phyloP scores from a whole-genome alignment of 192 early-diverging fungal species.

The Coemansia sp. region DNA sequence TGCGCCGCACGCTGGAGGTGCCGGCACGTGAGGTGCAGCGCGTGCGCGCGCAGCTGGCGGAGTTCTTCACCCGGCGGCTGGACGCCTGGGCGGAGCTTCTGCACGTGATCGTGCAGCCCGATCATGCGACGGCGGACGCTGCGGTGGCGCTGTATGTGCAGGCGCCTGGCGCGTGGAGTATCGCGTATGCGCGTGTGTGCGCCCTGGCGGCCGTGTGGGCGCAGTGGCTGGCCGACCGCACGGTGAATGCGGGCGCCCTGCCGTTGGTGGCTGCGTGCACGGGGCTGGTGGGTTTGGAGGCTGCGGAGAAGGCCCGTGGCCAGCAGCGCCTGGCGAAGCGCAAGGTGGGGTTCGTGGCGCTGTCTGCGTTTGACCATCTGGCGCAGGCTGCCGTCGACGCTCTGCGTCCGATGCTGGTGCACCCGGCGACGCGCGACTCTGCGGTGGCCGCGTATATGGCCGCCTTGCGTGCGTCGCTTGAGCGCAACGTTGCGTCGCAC shows the following conservation, averaged over 20 bases:
- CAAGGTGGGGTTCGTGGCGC: slow-evolving; percentile 42
- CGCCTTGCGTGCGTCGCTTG: slow-evolving; percentile 23
- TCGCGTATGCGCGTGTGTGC: slow-evolving; percentile 38
- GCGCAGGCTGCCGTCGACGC: slow-evolving; percentile 41
- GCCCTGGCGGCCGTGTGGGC: slow-evolving; percentile 34
- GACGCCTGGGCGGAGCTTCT: slow-evolving; percentile 8
- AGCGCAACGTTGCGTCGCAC: neutral
- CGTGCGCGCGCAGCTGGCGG: slow-evolving; percentile 11
- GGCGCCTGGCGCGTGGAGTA: slow-evolving; percentile 29
- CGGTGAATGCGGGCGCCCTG: slow-evolving; percentile 8
- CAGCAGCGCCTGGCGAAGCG: slow-evolving; percentile 13
- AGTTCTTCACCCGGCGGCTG: slow-evolving; percentile 23
- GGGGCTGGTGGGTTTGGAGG: slow-evolving; percentile 28
- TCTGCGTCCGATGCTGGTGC: slow-evolving; percentile 19
- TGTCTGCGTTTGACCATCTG: slow-evolving; percentile 47
- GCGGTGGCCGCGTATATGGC: slow-evolving; percentile 17
- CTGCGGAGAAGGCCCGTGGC: slow-evolving; percentile 19
- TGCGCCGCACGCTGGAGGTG: slow-evolving; percentile 9
- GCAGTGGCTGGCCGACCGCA: slow-evolving; percentile 42
- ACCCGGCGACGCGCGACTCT: slow-evolving; percentile 16
- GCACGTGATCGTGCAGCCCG: neutral
- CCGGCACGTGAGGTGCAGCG: slow-evolving; percentile 5
- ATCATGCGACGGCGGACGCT: neutral
- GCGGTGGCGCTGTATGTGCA: slow-evolving; percentile 1
- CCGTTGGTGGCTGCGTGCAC: slow-evolving; percentile 17